Base-by-base conservation (phyloP, 2,329 filamentous ascomycete genomes). In the Ascocoryne sarcoides region DNA sequence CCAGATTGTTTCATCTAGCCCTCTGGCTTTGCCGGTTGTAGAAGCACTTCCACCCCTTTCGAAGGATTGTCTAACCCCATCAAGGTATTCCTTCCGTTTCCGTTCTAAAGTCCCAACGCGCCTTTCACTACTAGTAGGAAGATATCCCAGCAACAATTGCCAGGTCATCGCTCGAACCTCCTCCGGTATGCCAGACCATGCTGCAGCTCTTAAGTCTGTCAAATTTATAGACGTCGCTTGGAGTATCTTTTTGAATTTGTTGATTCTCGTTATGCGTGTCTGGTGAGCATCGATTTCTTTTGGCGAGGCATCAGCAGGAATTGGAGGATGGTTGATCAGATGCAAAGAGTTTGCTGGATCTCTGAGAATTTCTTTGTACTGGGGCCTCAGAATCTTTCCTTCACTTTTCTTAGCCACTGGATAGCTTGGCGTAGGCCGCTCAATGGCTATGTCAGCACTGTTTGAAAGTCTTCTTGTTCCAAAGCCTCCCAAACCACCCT, bases 141-240 rank as follows among this genome's bases (percentile, higher is more conserved):
- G 74, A 61, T 98, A 98, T 43, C 90, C 92, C 17, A 98, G 76
- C 15, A 98, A 71, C 17, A 98, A 71, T 63, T 96, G 89, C 92
- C 92, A 98, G n/a, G 90, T 92, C 83, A 98, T 95, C 37, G 92
- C 87, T 41, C 93, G 85, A 14, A 98, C 88, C 66, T 98, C 93
- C 54, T 87, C 82, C 0, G 92, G 93, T 26, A 96, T 76, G 10
- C 92, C 92, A 38, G 89, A 92, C 92, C 93, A 98, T 20, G 92
- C 88, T 21, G 88, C 71, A 43, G 87, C 73, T 47, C 92, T 77
- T 17, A 98, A 71, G 39, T 96, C 90, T 14, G 82, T 69, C 2
- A 96, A 65, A 2, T 87, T 82, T 53, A 98, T 92, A 1, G 85
- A 88, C 30, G 86, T 95, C 16, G 90, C 79, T 65, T 98, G 92